phyloP scores from a whole-genome alignment of 2,329 filamentous ascomycete genomes.

The Pseudohalonectria lignicola region DNA sequence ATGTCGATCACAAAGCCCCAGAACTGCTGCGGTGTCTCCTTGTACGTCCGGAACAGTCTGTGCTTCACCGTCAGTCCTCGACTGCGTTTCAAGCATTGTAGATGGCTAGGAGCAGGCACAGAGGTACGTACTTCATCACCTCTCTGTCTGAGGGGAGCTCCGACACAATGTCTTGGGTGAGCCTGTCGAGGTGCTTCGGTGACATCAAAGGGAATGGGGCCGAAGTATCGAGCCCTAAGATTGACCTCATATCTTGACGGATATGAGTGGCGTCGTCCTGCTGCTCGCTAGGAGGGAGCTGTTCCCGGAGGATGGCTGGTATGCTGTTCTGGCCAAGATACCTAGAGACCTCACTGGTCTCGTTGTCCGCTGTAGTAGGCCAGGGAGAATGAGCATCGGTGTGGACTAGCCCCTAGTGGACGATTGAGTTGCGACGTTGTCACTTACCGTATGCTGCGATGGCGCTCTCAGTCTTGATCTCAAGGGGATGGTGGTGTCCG shows the following conservation, averaged over 20 bases:
- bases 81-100: too few relatives aligned
- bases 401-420: too few relatives aligned
- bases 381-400: too few relatives aligned
- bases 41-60: constrained; percentile 55
- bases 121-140: constrained; percentile 47
- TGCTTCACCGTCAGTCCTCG: not conserved
- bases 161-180: constrained; percentile 48
- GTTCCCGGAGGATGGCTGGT: constrained; percentile 52
- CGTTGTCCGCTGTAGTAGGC: not conserved
- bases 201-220: constrained; percentile 60
- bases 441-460: constrained; percentile 17
- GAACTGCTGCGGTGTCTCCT: constrained; percentile 56
- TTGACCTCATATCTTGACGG: constrained; percentile 54
- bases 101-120: not conserved
- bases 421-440: too few relatives aligned
- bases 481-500: constrained; percentile 18
- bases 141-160: constrained; percentile 55
- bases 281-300: constrained; percentile 40
- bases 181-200: constrained; percentile 44
- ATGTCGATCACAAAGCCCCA: constrained; percentile 59
- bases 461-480: constrained; percentile 13
- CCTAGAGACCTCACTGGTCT: constrained; percentile 35
- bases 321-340: constrained; percentile 60
- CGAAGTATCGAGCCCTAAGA: constrained; percentile 53
- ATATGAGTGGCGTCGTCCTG: constrained; percentile 42